Evolutionary conservation across 2,329 filamentous ascomycete genomes (phyloP).

Genomic region (Xylaria sp.): DNA sequence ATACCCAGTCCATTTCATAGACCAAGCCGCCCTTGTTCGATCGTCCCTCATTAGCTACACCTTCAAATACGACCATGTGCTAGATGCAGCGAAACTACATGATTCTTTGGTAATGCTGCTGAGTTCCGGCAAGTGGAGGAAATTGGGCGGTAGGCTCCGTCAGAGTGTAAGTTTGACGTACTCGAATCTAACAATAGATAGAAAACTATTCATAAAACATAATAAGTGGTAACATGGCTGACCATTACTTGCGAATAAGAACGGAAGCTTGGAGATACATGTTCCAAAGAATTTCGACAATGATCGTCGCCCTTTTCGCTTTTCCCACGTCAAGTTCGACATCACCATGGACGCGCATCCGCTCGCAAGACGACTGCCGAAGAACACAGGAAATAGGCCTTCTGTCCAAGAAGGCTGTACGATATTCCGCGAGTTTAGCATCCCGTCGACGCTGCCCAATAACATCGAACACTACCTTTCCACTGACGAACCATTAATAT

Average conservation of each 20-base stretch:
- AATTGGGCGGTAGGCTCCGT: constrained; percentile 7
- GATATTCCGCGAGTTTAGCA: constrained; percentile 20
- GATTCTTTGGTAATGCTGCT: neutral
- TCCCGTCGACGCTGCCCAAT: constrained; percentile 10
- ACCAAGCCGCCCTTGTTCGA: neutral
- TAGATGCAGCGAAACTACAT: too few species aligned
- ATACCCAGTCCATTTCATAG: constrained; percentile 23
- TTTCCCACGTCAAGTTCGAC: too few species aligned
- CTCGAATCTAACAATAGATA: neutral
- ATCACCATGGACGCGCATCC: too few species aligned
- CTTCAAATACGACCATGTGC: constrained; percentile 7
- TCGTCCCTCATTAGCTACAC: constrained; percentile 18
- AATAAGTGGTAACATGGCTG: too few species aligned
- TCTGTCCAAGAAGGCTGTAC: constrained; percentile 18
- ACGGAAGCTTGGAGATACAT: too few species aligned
- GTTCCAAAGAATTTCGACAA: too few species aligned
- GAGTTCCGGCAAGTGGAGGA: constrained; percentile 6
- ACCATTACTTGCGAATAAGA: too few species aligned
- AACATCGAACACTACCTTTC: constrained; percentile 21
- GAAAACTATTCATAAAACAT: neutral
- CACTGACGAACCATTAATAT: constrained; percentile 31
- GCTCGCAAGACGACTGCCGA: too few species aligned
- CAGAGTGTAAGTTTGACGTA: neutral
- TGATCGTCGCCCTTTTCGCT: too few species aligned
- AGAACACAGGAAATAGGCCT: too few species aligned